Evolutionary conservation across 2,329 filamentous ascomycete genomes (phyloP), one percentile per base, ranked within the genome.

Genomic region (Cordyceps javanica): DNA sequence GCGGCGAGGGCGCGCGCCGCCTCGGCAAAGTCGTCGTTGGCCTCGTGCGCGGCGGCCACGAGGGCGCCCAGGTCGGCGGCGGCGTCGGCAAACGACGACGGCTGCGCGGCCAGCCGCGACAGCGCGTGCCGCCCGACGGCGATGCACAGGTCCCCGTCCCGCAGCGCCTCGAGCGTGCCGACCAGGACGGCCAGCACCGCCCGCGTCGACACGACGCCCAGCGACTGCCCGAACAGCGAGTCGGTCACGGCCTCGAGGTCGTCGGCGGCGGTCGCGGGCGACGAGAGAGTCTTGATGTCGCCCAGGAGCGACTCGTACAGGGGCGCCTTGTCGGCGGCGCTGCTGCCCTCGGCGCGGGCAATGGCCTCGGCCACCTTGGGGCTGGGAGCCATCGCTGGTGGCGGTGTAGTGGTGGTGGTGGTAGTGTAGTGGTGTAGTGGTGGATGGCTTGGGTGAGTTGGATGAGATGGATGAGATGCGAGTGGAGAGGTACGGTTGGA

Each of bases 11-110:
- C 79, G 68, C 86, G 86, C 28, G 94, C 94, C 0, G 93, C 91
- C 30, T 82, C 82, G 23, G 81, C 75, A 71, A 88, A 96, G 70
- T 96, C 90, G 50, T 96, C 90, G 62, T 89, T 84, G 58, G 76
- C 75, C 73, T 97, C 91, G 75, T 94, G 88, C 13, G 91, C 90
- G 59, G 89, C 84, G 21, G 93, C 92, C 19, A 96, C 80, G 55
- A 91, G 82, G 67, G 93, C 86, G 62, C 91, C 89, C 55, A 97
- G 79, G 45, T 83, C 78, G 6, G 88, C 89, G 65, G 89, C 85
- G 71, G 96, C 91, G 70, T 97, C 92, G 72, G 94, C 86, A 67
- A 91, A 94, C 32, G 69, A 88, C 73, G 73, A 87, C 28, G 69
- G 83, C 75, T 70, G 88, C 73, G 69, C 80, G 70, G 74, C 67